Evolutionary conservation across 192 early-diverging fungal species (phyloP), one percentile per base, ranked within the genome.

Genomic region (Rhizophlyctis rosea): DNA sequence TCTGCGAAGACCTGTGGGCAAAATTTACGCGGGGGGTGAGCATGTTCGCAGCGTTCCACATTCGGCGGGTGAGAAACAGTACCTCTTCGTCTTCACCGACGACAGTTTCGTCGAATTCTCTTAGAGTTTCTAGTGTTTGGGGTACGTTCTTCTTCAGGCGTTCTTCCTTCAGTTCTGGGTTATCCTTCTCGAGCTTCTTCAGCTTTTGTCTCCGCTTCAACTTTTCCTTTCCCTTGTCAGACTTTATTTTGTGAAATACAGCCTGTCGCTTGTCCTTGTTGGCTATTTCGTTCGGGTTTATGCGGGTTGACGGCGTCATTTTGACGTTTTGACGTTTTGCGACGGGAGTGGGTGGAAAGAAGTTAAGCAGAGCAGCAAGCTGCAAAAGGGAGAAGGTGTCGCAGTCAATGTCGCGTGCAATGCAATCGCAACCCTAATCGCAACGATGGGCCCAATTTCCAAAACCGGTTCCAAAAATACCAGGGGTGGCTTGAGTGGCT

Each of bases 21-120:
- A n/a, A 14, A 13, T 27, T 51, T 21, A 13, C 5, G 1, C 3
- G 21, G 30, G 1, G 33, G 4, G 1, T 29, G 25, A 21, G 50
- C 25, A 7, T 18, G 48, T 27, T n/a, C n/a, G 39, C 39, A 13
- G 39, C 23, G 25, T 25, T 52, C 50, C 16, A 21, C 11, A 11
- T 25, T 21, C 50, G 23, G 21, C 7, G 18, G 39, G 18, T 23
- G 5, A 35, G 14, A n/a, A 18, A 21, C 33, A 55, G 36, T 34
- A 71, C 81, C 57, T 83, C 83, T n/a, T 81, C 83, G 31, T 82
- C 76, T 39, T 72, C 74, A 11, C 58, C 76, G 14, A 85, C 91
- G 31, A 96, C 82, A 1, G 95, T 95, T 39, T 96, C 95, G 67
- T 99, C 95, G 51, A 78, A 84, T 71, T 99, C 97, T 56, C 95